Evolutionary conservation across 2,329 filamentous ascomycete species (phyloP).

Genomic region (Alternaria sp.): DNA sequence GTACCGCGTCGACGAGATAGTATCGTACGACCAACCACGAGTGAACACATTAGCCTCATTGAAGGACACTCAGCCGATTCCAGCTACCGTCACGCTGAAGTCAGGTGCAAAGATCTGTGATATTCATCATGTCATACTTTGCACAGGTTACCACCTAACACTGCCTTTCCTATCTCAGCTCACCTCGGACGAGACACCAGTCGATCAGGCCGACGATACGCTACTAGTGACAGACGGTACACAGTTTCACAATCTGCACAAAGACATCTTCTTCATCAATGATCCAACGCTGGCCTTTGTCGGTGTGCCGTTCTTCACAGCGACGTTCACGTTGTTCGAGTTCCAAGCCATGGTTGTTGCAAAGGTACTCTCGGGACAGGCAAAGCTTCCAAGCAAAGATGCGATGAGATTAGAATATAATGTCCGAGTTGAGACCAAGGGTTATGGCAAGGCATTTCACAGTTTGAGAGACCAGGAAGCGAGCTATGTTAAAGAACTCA

Average conservation of each 20-base stretch:
- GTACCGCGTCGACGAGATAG: constrained; percentile 62
- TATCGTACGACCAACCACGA: constrained; percentile 52
- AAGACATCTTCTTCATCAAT: constrained; percentile 75
- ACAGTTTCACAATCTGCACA: constrained; percentile 71
- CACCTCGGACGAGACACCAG: constrained; percentile 55
- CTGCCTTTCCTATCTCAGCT: constrained; percentile 69
- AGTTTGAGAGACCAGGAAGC: constrained; percentile 52
- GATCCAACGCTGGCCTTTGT: constrained; percentile 71
- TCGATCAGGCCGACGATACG: constrained; percentile 59
- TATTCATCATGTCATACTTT: constrained; percentile 70
- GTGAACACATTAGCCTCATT: not conserved
- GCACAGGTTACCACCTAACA: constrained; percentile 73
- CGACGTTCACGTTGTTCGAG: constrained; percentile 74
- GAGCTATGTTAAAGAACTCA: constrained; percentile 52
- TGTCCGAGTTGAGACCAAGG: constrained; percentile 48
- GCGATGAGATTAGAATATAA: constrained; percentile 56
- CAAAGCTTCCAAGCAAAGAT: constrained; percentile 56
- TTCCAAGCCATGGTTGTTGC: constrained; percentile 72
- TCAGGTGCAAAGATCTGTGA: constrained; percentile 62
- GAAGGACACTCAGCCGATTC: constrained; percentile 52
- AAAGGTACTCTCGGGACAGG: constrained; percentile 63
- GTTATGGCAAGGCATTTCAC: constrained; percentile 56
- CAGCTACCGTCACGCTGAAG: constrained; percentile 61
- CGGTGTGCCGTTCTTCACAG: constrained; percentile 70
- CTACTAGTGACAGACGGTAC: constrained; percentile 71